Conservation (phyloP, 148 eudicot genomes). For the Rhododendron vialii region DNA sequence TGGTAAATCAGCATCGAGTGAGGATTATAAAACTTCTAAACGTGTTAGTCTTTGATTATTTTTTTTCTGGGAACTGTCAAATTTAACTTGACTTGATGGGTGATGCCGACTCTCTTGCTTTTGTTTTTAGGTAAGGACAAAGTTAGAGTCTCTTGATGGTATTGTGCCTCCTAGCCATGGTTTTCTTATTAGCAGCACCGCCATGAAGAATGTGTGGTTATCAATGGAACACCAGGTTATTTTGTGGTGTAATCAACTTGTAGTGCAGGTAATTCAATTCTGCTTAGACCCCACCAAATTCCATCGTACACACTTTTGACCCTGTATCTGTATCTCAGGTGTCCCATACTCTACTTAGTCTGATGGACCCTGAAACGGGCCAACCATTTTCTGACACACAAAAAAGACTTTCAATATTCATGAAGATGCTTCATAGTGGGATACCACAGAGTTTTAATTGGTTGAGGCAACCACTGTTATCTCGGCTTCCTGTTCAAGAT, state of each 20-base stretch:
- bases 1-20: background rate
- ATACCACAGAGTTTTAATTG: conserved; percentile 56
- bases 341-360: conserved; percentile 86
- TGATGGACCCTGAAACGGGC: conserved; percentile 65
- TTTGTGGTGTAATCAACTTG: conserved; percentile 94
- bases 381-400: conserved; percentile 56
- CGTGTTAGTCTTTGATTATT: background rate
- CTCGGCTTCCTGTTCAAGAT: conserved; percentile 24
- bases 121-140: conserved; percentile 65
- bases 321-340: conserved; percentile 42
- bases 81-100: background rate
- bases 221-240: conserved; percentile 98
- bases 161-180: conserved; percentile 92
- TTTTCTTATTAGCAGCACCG: conserved; percentile 74
- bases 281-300: background rate
- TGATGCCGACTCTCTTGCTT: conserved; percentile 5
- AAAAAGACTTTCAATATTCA: conserved; percentile 64
- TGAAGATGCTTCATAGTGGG: conserved; percentile 84
- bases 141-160: conserved; percentile 82
- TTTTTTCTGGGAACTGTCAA: background rate
- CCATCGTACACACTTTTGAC: conserved; percentile 16
- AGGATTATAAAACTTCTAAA: background rate
- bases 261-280: conserved; percentile 63
- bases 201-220: conserved; percentile 92
- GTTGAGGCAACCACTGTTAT: conserved; percentile 29